phyloP scores from a whole-genome alignment of 1,139 yeast genomes.

The Debaryomyces psychrophilus region DNA sequence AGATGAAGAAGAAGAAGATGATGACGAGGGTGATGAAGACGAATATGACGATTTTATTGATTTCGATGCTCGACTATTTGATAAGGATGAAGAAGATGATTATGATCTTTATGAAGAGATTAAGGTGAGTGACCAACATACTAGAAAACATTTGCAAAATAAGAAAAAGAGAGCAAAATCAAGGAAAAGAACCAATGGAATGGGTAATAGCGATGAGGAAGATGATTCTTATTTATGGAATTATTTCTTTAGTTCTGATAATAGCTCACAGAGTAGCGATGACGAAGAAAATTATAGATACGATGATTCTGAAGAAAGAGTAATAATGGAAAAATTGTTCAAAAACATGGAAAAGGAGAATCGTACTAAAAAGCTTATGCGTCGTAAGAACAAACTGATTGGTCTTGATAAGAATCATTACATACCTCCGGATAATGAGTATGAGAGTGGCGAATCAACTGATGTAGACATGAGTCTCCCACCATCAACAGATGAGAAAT shows the following conservation, averaged over 20 bases:
- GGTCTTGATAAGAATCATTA: constrained; percentile 9
- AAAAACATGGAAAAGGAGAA: constrained; percentile 23
- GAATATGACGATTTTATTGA: constrained; percentile 38
- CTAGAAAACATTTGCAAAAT: constrained; percentile 10
- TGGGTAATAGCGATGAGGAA: constrained; percentile 44
- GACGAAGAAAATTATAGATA: constrained; percentile 34
- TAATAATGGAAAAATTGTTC: constrained; percentile 17
- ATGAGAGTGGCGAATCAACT: constrained; percentile 78
- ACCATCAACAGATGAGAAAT: constrained; percentile 53
- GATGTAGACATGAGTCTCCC: constrained; percentile 82
- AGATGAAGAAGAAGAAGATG: constrained; percentile 24
- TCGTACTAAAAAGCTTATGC: constrained; percentile 13
- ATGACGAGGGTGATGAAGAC: constrained; percentile 33
- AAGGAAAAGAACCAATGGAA: constrained; percentile 17
- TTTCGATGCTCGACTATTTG: constrained; percentile 30
- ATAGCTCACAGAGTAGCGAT: constrained; percentile 37
- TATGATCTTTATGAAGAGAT: constrained; percentile 22
- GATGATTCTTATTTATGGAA: constrained; percentile 60
- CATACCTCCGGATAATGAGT: constrained; percentile 29
- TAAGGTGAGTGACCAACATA: constrained; percentile 1
- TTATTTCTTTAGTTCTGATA: constrained; percentile 53
- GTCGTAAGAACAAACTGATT: constrained; percentile 23
- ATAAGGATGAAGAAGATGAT: constrained; percentile 24
- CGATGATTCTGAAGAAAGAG: constrained; percentile 13
- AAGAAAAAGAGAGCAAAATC: constrained; percentile 13